Evolutionary conservation across 345 rosid species (phyloP), one percentile per base, ranked within the genome.

Genomic region (Zanthoxylum bungeanum): DNA sequence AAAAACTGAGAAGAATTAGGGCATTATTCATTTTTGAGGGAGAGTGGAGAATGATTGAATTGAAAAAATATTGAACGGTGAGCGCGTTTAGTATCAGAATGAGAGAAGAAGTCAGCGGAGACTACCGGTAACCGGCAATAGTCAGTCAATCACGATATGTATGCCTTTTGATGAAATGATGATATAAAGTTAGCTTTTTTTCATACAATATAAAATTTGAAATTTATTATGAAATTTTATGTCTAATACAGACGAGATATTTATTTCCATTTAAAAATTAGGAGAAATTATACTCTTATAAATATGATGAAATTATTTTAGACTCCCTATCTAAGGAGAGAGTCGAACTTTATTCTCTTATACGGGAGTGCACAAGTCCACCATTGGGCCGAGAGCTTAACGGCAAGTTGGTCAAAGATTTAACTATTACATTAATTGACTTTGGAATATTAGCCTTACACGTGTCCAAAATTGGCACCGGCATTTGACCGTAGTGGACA

Each of bases 401-500:
- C n/a, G n/a, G n/a, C n/a, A 77, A 42, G 30, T 42, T 52, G 71
- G 87, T 88, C 89, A 85, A 85, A 81, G 52, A 63, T 83, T 86
- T 80, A 81, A 55, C 44, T 63, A 40, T 53, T 60, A 3, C 49
- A 14, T 44, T 44, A 14, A 27, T 21, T 9, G 39, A 10, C 57
- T 39, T 60, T 17, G 80, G 77, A 70, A 47, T 50, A 64, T 75
- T 30, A 75, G 84, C 83, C 85, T 25, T 76, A 78, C 90, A 90
- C 89, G 88, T 90, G 96, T 73, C 53, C 0, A 0, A n/a, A 22
- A 71, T 74, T 64, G 93, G 90, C 90, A 88, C 98, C 94, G 96
- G 74, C 93, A 70, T 84, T 90, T 90, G 94, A 90, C 96, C 90
- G 78, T 69, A 59, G 87, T 84, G 85, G 87, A 81, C 91, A 85